phyloP scores from a whole-genome alignment of 257 asterid species.

The Gardenia jasminoides region DNA sequence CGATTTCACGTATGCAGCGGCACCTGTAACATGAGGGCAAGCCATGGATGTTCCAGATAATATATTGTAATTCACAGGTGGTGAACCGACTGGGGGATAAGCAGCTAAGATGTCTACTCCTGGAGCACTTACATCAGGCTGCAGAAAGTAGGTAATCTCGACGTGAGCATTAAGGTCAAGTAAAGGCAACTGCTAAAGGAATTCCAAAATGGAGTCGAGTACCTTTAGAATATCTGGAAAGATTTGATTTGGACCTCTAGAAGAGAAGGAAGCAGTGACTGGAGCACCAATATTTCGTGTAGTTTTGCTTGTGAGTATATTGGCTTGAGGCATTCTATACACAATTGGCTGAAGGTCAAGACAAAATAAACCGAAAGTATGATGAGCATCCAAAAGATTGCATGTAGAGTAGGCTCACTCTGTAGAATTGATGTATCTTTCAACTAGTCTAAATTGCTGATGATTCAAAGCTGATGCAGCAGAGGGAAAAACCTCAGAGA shows the following conservation, averaged over 20 bases:
- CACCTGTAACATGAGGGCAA: not conserved
- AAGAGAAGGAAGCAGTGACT: conserved; percentile 8
- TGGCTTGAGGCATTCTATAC: conserved; percentile 11
- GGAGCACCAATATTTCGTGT: not conserved
- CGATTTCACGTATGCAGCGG: no score
- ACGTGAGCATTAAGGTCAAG: no score
- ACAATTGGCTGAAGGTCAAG: no score
- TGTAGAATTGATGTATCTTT: not conserved
- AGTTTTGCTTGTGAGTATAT: not conserved
- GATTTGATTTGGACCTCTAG: conserved; percentile 16
- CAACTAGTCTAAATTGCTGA: conserved; percentile 2
- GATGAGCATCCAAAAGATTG: no score
- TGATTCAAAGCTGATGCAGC: not conserved
- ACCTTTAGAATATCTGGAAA: conserved; percentile 17
- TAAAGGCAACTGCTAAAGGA: no score
- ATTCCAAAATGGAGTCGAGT: no score
- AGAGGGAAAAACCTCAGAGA: not conserved
- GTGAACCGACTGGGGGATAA: not conserved
- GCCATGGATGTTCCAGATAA: conserved; percentile 23
- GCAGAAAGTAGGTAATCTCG: not conserved
- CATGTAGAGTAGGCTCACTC: not conserved
- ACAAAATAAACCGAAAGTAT: no score
- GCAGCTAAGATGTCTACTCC: conserved; percentile 21
- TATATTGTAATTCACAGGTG: conserved; percentile 4
- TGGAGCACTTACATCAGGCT: conserved; percentile 23